Evolutionary conservation across 2,329 filamentous ascomycete species (phyloP), one percentile per base, ranked within the genome.

Genomic region (Amylocarpus encephaloides): DNA sequence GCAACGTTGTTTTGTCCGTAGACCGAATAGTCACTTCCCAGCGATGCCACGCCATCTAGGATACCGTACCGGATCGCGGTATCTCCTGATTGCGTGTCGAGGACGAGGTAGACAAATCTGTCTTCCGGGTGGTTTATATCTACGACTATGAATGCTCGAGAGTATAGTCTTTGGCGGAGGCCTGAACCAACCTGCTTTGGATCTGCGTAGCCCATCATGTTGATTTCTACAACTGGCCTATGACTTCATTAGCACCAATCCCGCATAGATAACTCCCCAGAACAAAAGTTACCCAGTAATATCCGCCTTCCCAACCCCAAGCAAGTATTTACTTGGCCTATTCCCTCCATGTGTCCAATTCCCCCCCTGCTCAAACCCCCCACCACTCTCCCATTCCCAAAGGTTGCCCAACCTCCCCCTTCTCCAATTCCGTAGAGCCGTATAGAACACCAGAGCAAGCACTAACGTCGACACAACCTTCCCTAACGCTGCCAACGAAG

Each of bases 191-290:
- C 71, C 70, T 97, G 92, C 38, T 79, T 79, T n/a, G 84, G 73
- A 67, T 91, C 86, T 30, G 92, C 92, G 72, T 96, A 96, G 54
- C 91, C 91, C 76, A 92, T 93, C 65, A 96, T 78, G 62, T 89
- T 90, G 64, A 96, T 79, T 67, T 96, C 89, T 18, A 94, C 90
- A 11, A 94, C 88, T 0, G 90, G 89, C 2, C 87, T 81, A 54
- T 18, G 34, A 22, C 7, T 0, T 11, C 9, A 41, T 65, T 45
- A 63, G 54, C 30, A 50, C 16, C 16, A 11, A 2, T 22, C 10
- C 29, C 18, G 0, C 5, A 40, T 33, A 5, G n/a, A n/a, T 39
- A 26, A 4, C 4, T 26, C 22, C 22, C 26, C 15, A 35, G 29
- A 15, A 13, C 15, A 53, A 18, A 53, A 58, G 22, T 34, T 73